Base-by-base conservation (phyloP, 371 early-diverging fungal species). In the Nematocida minor region DNA sequence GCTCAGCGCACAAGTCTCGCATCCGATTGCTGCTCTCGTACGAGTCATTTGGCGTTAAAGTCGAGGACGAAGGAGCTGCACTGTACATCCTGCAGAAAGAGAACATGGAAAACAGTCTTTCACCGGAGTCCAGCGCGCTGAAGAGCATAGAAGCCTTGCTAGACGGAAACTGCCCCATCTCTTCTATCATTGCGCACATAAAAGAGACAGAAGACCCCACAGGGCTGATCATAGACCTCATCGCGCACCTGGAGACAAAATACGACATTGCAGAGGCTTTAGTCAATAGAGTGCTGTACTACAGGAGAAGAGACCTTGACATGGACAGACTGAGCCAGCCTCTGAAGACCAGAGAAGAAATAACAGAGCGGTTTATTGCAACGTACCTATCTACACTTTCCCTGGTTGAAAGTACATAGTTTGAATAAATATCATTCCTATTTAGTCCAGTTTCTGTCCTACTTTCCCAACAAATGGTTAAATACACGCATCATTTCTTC, bases 301-400 rank as follows among this genome's bases (percentile, higher is more conserved):
- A 64, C 63, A 32, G 77, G 31, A 63, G 77, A 42, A 64, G 48
- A 41, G 77, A 74, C 49, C 16, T 74, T 2, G 41, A 63, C 36
- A n/a, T 60, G 32, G 29, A 63, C 3, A n/a, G 36, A 7, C 38
- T 66, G 9, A 14, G 6, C 18, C 7, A 2, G 9, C 1, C 48
- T 22, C 41, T 74, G 7, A 44, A 64, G 46, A 40, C 18, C 4
- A 47, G 77, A 36, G 77, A 74, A 27, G 29, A 22, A 4, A 49
- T 66, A 7, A 18, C 77, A 47, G 77, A 74, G 34, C 6, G 44
- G 40, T 48, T 74, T 34, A 31, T 74, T 32, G 22, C 7, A 7
- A 27, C 20, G n/a, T 74, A 74, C 48, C 63, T 74, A 7, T 63
- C 77, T 36, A 22, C 32, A 11, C 77, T 74, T 2, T 74, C 77